A percentile compares a stretch with the other conserved stretches of the same genome.
phyloP scores from a whole-genome alignment of 2,329 filamentous ascomycete species.

The Xylaria polymorpha region DNA sequence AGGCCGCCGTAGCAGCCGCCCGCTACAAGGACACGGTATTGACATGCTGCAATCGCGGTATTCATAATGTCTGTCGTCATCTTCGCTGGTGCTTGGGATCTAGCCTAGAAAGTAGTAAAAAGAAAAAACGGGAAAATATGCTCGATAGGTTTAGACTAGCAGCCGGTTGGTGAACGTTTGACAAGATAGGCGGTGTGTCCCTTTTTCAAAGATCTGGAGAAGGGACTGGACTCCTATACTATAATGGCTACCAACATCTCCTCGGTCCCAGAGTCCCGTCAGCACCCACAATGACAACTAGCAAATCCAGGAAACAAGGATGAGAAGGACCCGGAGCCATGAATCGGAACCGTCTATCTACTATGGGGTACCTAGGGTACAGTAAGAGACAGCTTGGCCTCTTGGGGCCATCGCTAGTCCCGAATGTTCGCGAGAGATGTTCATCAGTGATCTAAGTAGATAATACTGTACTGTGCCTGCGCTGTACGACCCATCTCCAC shows the following conservation, averaged over 20 bases:
- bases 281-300: conserved; percentile 15
- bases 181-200: conserved; percentile 14
- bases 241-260: conserved; percentile 4
- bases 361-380: conserved; percentile 5
- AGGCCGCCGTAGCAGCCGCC: conserved; percentile 81
- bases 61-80: conserved; percentile 36
- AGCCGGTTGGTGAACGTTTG: background rate
- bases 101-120: background rate
- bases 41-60: conserved; percentile 41
- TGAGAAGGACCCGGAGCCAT: conserved; percentile 17
- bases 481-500: conserved; percentile 14
- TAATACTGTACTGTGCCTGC: conserved; percentile 7
- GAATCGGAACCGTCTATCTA: conserved; percentile 3
- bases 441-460: conserved; percentile 3
- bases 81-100: background rate
- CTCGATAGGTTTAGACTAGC: background rate
- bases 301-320: conserved; percentile 19
- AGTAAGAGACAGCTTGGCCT: conserved; percentile 29
- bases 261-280: conserved; percentile 15
- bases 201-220: conserved; percentile 16
- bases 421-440: conserved; percentile 6
- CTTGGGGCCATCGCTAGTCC: conserved; percentile 17
- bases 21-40: conserved; percentile 71
- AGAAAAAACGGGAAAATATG: background rate
- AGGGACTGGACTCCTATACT: conserved; percentile 13